Conservation (phyloP, 78 protist genomes). For the Capsaspora owczarzaki region DNA sequence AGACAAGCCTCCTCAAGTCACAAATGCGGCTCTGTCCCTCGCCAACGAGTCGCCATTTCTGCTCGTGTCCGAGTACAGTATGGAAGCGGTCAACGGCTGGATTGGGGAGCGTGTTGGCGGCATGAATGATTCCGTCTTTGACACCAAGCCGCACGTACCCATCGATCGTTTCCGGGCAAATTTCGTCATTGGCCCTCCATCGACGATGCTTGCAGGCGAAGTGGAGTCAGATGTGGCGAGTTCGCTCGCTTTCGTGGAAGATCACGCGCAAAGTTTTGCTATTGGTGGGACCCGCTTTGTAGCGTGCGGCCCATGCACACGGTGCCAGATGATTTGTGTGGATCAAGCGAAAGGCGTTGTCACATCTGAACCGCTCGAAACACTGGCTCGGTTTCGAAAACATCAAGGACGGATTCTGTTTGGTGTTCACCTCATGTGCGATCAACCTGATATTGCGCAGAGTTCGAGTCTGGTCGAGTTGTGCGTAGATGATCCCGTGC, state of each 20-base stretch:
- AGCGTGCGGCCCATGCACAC: conserved; percentile 15
- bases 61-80: neutral
- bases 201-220: neutral
- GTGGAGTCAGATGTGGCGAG: neutral
- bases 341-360: neutral
- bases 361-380: neutral
- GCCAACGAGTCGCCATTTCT: conserved; percentile 34
- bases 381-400: too few species aligned
- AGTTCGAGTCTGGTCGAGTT: too few species aligned
- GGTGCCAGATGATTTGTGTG: conserved; percentile 27
- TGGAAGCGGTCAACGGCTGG: conserved; percentile 4
- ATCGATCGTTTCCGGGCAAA: conserved; percentile 23
- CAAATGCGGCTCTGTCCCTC: conserved; percentile 5
- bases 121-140: neutral
- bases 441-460: too few species aligned
- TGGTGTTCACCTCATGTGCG: too few species aligned
- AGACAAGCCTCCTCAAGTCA: neutral
- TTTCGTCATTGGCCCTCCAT: neutral
- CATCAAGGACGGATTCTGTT: too few species aligned
- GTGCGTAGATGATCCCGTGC: too few species aligned
- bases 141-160: neutral
- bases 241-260: neutral
- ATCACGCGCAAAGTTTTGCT: neutral
- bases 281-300: neutral
- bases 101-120: neutral